Evolutionary conservation across 1,139 yeast species (phyloP).

Genomic region (Pichia sp.): DNA sequence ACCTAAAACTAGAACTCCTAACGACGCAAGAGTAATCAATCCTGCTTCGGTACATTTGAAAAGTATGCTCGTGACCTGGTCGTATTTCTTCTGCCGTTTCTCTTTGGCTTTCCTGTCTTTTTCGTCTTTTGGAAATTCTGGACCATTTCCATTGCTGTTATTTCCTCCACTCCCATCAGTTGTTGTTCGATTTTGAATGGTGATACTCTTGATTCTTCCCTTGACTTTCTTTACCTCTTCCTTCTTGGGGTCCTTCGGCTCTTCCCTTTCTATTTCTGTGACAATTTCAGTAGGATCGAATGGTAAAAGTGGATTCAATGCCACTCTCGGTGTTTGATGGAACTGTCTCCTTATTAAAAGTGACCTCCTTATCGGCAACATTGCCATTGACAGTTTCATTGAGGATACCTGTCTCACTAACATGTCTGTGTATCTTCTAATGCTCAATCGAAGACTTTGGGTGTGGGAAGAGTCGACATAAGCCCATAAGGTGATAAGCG

Average conservation of each 20-base stretch:
- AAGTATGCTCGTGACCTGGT: slow-evolving; percentile 33
- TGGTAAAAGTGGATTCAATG: slow-evolving; percentile 35
- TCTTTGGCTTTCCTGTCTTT: slow-evolving; percentile 13
- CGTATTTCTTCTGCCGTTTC: slow-evolving; percentile 11
- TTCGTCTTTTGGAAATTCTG: slow-evolving; percentile 4
- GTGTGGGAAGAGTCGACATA: too few relatives aligned
- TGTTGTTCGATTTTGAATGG: background rate
- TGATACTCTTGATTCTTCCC: slow-evolving; percentile 6
- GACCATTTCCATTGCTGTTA: slow-evolving; percentile 5
- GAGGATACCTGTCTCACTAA: background rate
- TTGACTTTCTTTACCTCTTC: slow-evolving; percentile 3
- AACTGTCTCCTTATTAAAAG: background rate
- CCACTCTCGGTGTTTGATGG: background rate
- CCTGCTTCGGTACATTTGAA: slow-evolving; percentile 68
- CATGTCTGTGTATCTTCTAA: too few relatives aligned
- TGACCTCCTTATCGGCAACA: background rate
- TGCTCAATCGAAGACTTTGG: too few relatives aligned
- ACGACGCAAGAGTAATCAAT: slow-evolving; percentile 72
- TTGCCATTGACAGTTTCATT: background rate
- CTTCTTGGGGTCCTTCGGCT: slow-evolving; percentile 6
- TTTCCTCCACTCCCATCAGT: background rate
- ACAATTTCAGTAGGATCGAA: slow-evolving; percentile 29
- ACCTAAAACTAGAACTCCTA: slow-evolving; percentile 67
- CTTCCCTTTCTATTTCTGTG: slow-evolving; percentile 7
- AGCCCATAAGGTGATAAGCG: too few relatives aligned